Conservation (phyloP, 2,329 filamentous ascomycete species). For the Leptographium wingfieldii region DNA sequence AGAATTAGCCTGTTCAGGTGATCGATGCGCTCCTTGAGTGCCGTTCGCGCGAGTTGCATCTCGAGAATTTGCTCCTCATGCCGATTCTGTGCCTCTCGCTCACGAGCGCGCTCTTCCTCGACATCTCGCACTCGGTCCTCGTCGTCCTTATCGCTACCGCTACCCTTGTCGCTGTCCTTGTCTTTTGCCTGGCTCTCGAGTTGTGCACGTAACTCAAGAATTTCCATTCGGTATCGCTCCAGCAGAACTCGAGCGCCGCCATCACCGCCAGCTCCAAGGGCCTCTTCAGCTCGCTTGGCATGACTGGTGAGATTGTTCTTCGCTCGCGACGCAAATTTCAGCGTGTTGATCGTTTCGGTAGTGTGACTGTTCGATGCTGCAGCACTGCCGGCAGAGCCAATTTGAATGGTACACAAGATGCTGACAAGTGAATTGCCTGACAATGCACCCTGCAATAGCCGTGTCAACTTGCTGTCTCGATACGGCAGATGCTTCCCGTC, state of each 20-base stretch:
- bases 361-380: conserved; percentile 64
- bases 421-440: conserved; percentile 92
- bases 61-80: conserved; percentile 97
- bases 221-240: conserved; percentile 90
- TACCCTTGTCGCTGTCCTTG: conserved; percentile 19
- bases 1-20: conserved; percentile 91
- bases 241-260: conserved; percentile 76
- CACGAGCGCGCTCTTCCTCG: conserved; percentile 58
- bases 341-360: conserved; percentile 81
- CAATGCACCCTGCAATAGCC: conserved; percentile 80
- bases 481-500: conserved; percentile 91
- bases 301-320: conserved; percentile 98
- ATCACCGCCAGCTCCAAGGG: conserved; percentile 67
- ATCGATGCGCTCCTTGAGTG: conserved; percentile 92
- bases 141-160: conserved; percentile 25
- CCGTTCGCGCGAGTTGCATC: conserved; percentile 93
- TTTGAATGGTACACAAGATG: conserved; percentile 92
- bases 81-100: conserved; percentile 70
- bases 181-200: conserved; percentile 70
- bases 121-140: conserved; percentile 50
- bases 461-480: conserved; percentile 91
- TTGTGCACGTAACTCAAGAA: conserved; percentile 65
- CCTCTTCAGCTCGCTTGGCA: conserved; percentile 88
- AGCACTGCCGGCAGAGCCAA: conserved; percentile 61
- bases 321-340: conserved; percentile 91